These are phyloP conservation scores for Globisporangium emineosum DNA, from an alignment of 352 stramenopile genomes.

Conservation along the genomic window DNA sequence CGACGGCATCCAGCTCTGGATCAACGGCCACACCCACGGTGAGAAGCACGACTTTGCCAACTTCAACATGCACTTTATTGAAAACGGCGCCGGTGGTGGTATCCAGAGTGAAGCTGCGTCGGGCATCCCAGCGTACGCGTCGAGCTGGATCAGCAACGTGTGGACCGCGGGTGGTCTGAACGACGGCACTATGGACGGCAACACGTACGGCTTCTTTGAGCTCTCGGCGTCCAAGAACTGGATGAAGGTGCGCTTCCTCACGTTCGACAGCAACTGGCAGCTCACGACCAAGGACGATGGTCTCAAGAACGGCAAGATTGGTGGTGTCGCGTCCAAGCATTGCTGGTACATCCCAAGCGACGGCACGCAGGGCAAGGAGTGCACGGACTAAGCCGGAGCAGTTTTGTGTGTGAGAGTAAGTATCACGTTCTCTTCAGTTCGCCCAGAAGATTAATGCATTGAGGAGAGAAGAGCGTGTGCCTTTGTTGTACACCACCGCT, in stretches of 20 bases:
- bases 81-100: slow-evolving; percentile 74
- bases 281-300: slow-evolving; percentile 26
- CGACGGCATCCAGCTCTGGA: slow-evolving; percentile 50
- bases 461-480: not conserved
- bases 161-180: slow-evolving; percentile 25
- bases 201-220: slow-evolving; percentile 40
- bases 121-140: slow-evolving; percentile 55
- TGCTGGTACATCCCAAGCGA: slow-evolving; percentile 51
- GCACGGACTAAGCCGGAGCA: slow-evolving; percentile 11
- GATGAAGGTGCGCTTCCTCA: slow-evolving; percentile 40
- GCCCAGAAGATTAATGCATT: not conserved
- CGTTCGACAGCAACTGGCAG: slow-evolving; percentile 35
- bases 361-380: slow-evolving; percentile 26
- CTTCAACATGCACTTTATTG: slow-evolving; percentile 58
- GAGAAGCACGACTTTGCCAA: slow-evolving; percentile 72
- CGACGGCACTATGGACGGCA: slow-evolving; percentile 26
- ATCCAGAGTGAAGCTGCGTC: slow-evolving; percentile 78
- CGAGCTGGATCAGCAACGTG: slow-evolving; percentile 21
- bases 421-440: not conserved
- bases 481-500: not conserved
- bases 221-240: slow-evolving; percentile 28
- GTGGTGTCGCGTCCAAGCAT: slow-evolving; percentile 26
- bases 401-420: slow-evolving; percentile 10
- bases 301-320: slow-evolving; percentile 15
- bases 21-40: slow-evolving; percentile 73